Conservation (phyloP, 495 filamentous ascomycete species). For the Neurospora sp. region DNA sequence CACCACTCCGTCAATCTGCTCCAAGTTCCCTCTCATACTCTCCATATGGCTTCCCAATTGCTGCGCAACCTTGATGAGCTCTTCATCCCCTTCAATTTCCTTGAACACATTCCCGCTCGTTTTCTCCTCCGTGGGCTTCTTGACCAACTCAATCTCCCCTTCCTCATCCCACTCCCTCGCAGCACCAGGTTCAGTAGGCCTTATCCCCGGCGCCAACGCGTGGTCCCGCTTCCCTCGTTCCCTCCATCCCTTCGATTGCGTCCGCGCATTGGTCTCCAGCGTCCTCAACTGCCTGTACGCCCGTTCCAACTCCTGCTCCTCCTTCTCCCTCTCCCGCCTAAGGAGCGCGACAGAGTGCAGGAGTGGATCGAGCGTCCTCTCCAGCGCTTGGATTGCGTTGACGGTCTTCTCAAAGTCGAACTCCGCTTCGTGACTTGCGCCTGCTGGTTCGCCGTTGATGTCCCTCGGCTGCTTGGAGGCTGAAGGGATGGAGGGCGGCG, state of each 20-base stretch:
- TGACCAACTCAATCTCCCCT: conserved; percentile 9
- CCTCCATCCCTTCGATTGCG: conserved; percentile 27
- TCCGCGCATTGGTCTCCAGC: conserved; percentile 29
- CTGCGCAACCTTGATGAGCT: conserved; percentile 25
- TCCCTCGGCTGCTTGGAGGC: background rate
- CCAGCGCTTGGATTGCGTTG: conserved; percentile 24
- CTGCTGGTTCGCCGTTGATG: background rate
- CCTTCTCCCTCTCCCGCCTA: conserved; percentile 28
- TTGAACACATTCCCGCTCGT: conserved; percentile 19
- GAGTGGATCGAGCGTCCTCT: conserved; percentile 32
- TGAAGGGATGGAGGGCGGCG: conserved; percentile 14
- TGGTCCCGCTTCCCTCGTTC: conserved; percentile 29
- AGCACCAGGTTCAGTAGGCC: background rate
- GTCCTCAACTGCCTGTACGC: conserved; percentile 29
- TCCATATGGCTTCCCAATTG: conserved; percentile 40
- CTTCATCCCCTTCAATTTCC: conserved; percentile 25
- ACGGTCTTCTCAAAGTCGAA: conserved; percentile 36
- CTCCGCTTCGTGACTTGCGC: conserved; percentile 24
- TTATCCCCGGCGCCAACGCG: conserved; percentile 28
- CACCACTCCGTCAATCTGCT: conserved; percentile 36
- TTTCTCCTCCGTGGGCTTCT: conserved; percentile 6
- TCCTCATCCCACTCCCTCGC: background rate
- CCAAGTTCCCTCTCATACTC: conserved; percentile 51
- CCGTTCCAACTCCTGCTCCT: conserved; percentile 25
- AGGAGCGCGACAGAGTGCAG: conserved; percentile 36